Evolutionary conservation across 495 filamentous ascomycete genomes (phyloP).

Genomic region (Xylaria flabelliformis): DNA sequence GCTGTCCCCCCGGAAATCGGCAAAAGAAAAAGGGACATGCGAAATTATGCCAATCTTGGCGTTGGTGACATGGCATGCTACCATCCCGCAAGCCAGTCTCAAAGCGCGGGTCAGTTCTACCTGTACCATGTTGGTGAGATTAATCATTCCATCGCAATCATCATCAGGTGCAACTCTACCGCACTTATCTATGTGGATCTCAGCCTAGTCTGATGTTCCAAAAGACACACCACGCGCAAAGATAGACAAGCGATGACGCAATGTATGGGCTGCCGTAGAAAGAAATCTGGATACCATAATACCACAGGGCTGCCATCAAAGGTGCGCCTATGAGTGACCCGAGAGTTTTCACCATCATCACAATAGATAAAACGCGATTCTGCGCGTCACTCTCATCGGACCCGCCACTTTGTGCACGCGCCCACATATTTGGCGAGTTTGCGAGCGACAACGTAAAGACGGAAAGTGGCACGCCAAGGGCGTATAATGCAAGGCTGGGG

Average conservation of each 20-base stretch:
- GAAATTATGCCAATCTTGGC: conserved; percentile 23
- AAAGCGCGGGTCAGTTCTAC: neutral
- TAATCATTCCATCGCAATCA: neutral
- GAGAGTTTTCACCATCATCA: conserved; percentile 54
- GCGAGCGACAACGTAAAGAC: conserved; percentile 53
- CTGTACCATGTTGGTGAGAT: neutral
- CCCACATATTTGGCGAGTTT: conserved; percentile 43
- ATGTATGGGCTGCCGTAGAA: conserved; percentile 43
- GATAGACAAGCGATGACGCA: conserved; percentile 27
- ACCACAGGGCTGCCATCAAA: conserved; percentile 51
- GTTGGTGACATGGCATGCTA: conserved; percentile 1
- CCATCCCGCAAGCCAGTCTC: conserved; percentile 15
- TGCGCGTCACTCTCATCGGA: conserved; percentile 31
- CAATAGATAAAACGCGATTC: conserved; percentile 51
- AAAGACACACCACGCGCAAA: conserved; percentile 23
- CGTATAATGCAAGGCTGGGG: conserved; percentile 49
- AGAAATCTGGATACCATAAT: conserved; percentile 35
- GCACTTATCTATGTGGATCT: neutral
- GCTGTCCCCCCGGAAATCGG: conserved; percentile 16
- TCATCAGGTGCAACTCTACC: neutral
- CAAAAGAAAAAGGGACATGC: conserved; percentile 6
- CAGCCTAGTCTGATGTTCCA: conserved; percentile 19
- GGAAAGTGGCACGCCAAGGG: conserved; percentile 51
- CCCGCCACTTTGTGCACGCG: conserved; percentile 24
- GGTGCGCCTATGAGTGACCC: conserved; percentile 50